These are phyloP conservation scores for Podaxis sp. DNA, from an alignment of 768 basidiomycete species.

Conservation along the genomic window DNA sequence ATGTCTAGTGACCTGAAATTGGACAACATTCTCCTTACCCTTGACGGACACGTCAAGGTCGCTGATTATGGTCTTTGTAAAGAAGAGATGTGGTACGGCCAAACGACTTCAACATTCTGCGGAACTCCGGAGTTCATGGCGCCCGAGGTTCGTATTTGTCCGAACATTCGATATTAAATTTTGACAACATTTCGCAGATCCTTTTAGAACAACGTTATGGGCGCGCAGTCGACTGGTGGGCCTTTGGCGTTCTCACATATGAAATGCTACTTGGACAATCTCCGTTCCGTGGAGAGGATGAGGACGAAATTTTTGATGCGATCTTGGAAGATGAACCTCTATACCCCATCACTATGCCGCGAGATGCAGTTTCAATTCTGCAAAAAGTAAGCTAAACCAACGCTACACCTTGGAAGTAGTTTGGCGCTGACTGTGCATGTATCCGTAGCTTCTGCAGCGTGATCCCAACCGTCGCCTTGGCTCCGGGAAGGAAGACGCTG, in stretches of 20 bases:
- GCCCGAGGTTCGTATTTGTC: conserved; percentile 69
- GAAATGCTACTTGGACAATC: conserved; percentile 99
- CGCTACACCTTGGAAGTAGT: background rate
- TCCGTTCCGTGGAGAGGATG: conserved; percentile 98
- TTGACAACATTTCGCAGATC: conserved; percentile 57
- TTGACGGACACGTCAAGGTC: conserved; percentile 98
- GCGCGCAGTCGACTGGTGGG: conserved; percentile 99
- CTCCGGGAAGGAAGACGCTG: conserved; percentile 88
- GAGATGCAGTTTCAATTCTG: conserved; percentile 92
- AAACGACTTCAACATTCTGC: conserved; percentile 98
- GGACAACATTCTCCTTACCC: conserved; percentile 94
- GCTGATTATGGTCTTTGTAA: conserved; percentile 99
- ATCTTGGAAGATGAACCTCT: conserved; percentile 97
- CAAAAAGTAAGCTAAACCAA: conserved; percentile 66
- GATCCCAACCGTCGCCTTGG: conserved; percentile 91
- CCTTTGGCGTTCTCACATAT: conserved; percentile 96
- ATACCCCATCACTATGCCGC: conserved; percentile 99
- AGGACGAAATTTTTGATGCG: conserved; percentile 99
- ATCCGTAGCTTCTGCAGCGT: conserved; percentile 77
- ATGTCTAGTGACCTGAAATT: conserved; percentile 84
- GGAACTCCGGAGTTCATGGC: conserved; percentile 99
- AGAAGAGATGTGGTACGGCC: conserved; percentile 97
- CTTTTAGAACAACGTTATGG: conserved; percentile 98
- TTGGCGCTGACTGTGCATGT: background rate
- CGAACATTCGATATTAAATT: background rate